A percentile compares a stretch with the other conserved stretches of the same genome.
Conservation (phyloP, 257 asterid species). For the Rehmannia glutinosa region DNA sequence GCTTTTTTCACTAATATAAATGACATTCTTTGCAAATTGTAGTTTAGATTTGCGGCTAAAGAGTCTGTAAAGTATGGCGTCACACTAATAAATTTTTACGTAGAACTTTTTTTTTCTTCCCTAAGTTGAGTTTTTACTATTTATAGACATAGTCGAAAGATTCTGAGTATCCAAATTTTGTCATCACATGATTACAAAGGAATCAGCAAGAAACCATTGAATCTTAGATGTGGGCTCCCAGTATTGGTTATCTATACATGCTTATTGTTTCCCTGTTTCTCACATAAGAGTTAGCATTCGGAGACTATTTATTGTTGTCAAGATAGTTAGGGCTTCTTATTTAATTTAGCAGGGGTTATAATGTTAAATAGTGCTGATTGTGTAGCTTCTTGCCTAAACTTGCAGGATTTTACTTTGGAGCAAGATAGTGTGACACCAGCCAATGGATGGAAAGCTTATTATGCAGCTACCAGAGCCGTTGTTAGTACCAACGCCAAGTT, state of each 20-base stretch:
- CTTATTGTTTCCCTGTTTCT: not conserved
- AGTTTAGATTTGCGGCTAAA: not conserved
- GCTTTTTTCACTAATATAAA: not conserved
- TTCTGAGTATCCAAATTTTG: not conserved
- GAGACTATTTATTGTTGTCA: not conserved
- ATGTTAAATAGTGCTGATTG: not conserved
- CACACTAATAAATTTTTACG: not conserved
- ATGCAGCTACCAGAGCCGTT: conserved; percentile 76
- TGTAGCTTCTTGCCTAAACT: conserved; percentile 4
- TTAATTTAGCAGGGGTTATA: not conserved
- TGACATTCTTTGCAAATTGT: not conserved
- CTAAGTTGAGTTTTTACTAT: not conserved
- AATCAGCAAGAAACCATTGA: not conserved
- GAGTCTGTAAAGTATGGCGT: not conserved
- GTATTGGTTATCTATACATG: not conserved
- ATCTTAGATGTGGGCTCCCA: not conserved
- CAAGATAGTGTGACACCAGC: conserved; percentile 58
- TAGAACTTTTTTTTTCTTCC: too few species aligned
- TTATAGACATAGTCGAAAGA: not conserved
- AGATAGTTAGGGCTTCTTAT: not conserved
- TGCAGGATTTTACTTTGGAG: conserved; percentile 76
- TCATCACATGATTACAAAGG: not conserved
- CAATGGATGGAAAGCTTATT: conserved; percentile 89
- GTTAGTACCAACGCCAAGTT: conserved; percentile 53
- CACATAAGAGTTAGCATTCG: not conserved